Evolutionary conservation across 164 flowering plant genomes (phyloP).

Genomic region (Saururus chinensis): DNA sequence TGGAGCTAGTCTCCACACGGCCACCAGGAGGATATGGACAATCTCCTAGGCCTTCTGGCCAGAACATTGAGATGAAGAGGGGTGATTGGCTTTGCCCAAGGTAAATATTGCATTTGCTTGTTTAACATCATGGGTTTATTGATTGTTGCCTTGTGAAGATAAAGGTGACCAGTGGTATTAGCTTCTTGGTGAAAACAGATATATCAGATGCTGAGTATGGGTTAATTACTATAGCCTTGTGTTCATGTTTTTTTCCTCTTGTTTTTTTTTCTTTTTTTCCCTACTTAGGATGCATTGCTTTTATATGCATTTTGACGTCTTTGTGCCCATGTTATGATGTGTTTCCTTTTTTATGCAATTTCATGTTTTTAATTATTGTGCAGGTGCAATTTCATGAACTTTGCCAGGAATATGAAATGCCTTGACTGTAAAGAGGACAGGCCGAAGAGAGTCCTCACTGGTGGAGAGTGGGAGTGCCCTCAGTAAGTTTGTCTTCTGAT

Average conservation of each 20-base stretch:
- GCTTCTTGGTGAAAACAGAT: not conserved
- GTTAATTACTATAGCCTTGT: not conserved
- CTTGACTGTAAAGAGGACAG: slow-evolving; percentile 75
- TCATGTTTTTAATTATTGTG: slow-evolving; percentile 3
- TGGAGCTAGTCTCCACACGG: slow-evolving; percentile 26
- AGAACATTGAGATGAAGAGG: slow-evolving; percentile 62
- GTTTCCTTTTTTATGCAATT: too few species aligned
- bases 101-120: slow-evolving; percentile 21
- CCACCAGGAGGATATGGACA: slow-evolving; percentile 32
- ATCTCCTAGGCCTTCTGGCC: slow-evolving; percentile 25
- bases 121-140: not conserved
- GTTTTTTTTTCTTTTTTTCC: too few species aligned
- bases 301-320: too few species aligned
- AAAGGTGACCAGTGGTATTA: not conserved
- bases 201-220: not conserved
- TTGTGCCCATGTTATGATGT: too few species aligned
- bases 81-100: slow-evolving; percentile 88
- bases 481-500: slow-evolving; percentile 45
- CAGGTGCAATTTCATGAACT: slow-evolving; percentile 94
- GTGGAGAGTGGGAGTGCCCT: slow-evolving; percentile 99
- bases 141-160: too few species aligned
- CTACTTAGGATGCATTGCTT: too few species aligned
- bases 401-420: slow-evolving; percentile 78
- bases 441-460: slow-evolving; percentile 71
- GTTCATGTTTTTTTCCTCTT: not conserved